Conservation (phyloP, 139 green algal species). For the Asterochloris erici region DNA sequence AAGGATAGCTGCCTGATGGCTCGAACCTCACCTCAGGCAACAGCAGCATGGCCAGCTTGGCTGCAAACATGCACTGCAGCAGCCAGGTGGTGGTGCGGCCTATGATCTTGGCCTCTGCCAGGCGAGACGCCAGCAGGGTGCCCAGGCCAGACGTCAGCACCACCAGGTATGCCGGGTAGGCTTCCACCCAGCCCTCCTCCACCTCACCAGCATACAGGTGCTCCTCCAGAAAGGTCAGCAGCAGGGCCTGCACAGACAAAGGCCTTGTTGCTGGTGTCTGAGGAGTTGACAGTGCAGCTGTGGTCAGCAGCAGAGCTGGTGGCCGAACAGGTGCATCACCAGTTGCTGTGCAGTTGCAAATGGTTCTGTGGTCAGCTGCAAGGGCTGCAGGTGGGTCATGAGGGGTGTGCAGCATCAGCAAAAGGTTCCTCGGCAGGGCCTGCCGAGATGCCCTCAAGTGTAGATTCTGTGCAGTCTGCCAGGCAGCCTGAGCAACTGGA, state of each 20-base stretch:
- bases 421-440: too few species aligned
- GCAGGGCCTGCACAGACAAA: constrained; percentile 44
- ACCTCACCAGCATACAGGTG: constrained; percentile 52
- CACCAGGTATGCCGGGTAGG: constrained; percentile 90
- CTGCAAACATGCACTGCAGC: constrained; percentile 67
- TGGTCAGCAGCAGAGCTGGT: too few species aligned
- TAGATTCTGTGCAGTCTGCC: too few species aligned
- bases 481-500: too few species aligned
- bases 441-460: too few species aligned
- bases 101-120: constrained; percentile 21
- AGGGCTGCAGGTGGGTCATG: too few species aligned
- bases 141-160: constrained; percentile 73
- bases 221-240: constrained; percentile 78
- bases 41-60: constrained; percentile 87
- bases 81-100: constrained; percentile 23
- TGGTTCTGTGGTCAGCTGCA: too few species aligned
- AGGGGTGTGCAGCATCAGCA: too few species aligned
- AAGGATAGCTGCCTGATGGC: constrained; percentile 4
- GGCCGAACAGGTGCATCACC: too few species aligned
- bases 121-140: constrained; percentile 32
- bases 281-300: too few species aligned
- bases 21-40: constrained; percentile 58
- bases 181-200: constrained; percentile 44
- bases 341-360: too few species aligned
- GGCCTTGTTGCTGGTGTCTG: too few species aligned